Evolutionary conservation across 2,329 filamentous ascomycete species (phyloP).

Genomic region (Neonectria magnoliae): DNA sequence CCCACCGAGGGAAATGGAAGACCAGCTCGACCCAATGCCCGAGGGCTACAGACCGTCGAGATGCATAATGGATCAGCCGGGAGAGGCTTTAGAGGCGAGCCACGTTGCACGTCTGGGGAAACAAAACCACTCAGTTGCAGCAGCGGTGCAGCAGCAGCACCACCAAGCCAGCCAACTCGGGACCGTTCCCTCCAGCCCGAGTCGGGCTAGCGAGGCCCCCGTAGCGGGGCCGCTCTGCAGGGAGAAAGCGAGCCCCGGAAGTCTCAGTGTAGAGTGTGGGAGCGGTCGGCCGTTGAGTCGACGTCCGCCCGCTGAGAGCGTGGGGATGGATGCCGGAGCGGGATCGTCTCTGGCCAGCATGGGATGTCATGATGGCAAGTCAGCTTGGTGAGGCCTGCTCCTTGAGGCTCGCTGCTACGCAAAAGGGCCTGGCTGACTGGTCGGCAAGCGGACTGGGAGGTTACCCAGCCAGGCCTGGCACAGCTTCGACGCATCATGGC

Average conservation of each 20-base stretch:
- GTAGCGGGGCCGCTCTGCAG: constrained; percentile 17
- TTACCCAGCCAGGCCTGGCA: constrained; percentile 1
- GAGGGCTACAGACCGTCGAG: constrained; percentile 40
- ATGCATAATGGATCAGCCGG: constrained; percentile 43
- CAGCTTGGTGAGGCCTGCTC: background rate
- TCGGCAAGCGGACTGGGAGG: background rate
- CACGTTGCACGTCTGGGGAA: constrained; percentile 49
- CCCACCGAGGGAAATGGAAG: constrained; percentile 31
- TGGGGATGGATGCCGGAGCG: background rate
- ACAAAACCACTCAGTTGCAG: constrained; percentile 45
- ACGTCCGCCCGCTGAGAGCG: background rate
- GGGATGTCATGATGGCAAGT: background rate
- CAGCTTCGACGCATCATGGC: constrained; percentile 5
- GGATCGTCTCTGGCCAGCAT: background rate
- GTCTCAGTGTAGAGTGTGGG: background rate
- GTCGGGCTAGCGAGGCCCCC: constrained; percentile 12
- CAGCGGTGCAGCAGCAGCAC: constrained; percentile 17
- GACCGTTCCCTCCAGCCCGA: constrained; percentile 15
- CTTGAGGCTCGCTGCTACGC: constrained; percentile 7
- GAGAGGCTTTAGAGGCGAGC: constrained; percentile 45
- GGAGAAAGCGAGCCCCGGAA: background rate
- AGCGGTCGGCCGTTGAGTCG: background rate
- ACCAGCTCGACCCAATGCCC: constrained; percentile 40
- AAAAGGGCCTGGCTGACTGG: constrained; percentile 15
- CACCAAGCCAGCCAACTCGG: constrained; percentile 34